Percentiles rank a stretch among this genome's conserved stretches.
These are phyloP conservation scores for Lipomyces sp. DNA, from an alignment of 805 yeast genomes.

Conservation along the genomic window DNA sequence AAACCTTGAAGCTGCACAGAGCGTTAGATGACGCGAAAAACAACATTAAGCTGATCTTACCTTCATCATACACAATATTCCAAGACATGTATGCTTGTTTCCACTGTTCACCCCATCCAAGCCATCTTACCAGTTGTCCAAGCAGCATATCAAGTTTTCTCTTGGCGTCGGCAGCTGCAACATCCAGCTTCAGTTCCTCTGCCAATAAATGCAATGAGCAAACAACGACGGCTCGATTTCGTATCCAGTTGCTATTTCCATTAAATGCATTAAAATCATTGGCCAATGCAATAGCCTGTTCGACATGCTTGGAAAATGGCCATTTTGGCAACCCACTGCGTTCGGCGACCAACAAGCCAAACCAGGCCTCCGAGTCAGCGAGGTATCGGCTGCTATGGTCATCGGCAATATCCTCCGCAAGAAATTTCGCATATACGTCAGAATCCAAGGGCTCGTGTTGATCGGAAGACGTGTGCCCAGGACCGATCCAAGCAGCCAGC, in stretches of 20 bases:
- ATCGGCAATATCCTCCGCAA: not conserved
- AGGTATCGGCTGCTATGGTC: not conserved
- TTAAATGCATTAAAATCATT: constrained; percentile 4
- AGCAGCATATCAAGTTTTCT: constrained; percentile 58
- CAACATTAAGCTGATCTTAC: constrained; percentile 5
- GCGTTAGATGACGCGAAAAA: not conserved
- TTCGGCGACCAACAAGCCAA: not conserved
- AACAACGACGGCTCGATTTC: constrained; percentile 46
- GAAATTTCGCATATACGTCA: not conserved
- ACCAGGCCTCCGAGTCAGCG: constrained; percentile 9
- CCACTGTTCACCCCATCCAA: constrained; percentile 78
- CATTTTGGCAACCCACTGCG: constrained; percentile 1
- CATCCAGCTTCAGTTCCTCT: constrained; percentile 72
- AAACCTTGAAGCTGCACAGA: constrained; percentile 13
- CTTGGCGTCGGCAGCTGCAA: constrained; percentile 33
- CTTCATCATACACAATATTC: constrained; percentile 42
- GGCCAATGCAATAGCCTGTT: constrained; percentile 13
- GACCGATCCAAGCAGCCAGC: constrained; percentile 34
- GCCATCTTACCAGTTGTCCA: constrained; percentile 65
- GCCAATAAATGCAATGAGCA: constrained; percentile 74
- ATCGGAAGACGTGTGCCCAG: constrained; percentile 8
- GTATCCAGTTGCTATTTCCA: constrained; percentile 9
- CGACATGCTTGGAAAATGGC: not conserved
- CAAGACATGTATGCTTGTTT: constrained; percentile 17
- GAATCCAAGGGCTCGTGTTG: not conserved